Evolutionary conservation across 2,329 filamentous ascomycete species (phyloP).

Genomic region (Phymatotrichopsis omnivora): DNA sequence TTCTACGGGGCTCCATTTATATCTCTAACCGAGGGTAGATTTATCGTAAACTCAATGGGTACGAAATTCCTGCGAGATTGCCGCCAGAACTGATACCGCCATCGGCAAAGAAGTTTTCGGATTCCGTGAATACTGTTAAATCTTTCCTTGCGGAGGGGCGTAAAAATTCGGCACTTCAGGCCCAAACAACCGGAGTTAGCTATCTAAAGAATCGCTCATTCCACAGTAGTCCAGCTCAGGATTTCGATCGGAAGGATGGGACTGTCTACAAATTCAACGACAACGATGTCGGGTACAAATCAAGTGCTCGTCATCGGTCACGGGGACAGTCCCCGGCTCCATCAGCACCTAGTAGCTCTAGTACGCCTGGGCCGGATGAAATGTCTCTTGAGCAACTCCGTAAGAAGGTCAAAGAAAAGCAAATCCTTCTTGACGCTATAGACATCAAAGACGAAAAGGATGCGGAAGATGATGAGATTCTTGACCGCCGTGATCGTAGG

Average conservation of each 20-base stretch:
- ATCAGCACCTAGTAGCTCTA: slow-evolving; percentile 56
- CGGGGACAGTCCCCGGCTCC: slow-evolving; percentile 65
- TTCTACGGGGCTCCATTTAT: background rate
- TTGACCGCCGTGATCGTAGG: slow-evolving; percentile 80
- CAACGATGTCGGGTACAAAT: slow-evolving; percentile 82
- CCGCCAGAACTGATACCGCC: slow-evolving; percentile 89
- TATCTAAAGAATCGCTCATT: slow-evolving; percentile 96
- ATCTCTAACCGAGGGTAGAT: slow-evolving; percentile 42
- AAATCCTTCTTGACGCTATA: slow-evolving; percentile 87
- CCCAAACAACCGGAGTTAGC: slow-evolving; percentile 95
- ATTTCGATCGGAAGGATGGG: slow-evolving; percentile 70
- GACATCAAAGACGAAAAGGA: slow-evolving; percentile 91
- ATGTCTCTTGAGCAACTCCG: slow-evolving; percentile 74
- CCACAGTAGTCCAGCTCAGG: slow-evolving; percentile 42
- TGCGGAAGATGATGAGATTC: slow-evolving; percentile 78
- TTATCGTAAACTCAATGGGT: slow-evolving; percentile 92
- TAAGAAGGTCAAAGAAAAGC: slow-evolving; percentile 89
- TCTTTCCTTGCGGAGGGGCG: slow-evolving; percentile 78
- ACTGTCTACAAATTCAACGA: slow-evolving; percentile 97
- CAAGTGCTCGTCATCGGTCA: slow-evolving; percentile 75
- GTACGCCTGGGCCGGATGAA: slow-evolving; percentile 60
- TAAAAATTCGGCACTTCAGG: slow-evolving; percentile 76
- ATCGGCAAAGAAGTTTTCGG: slow-evolving; percentile 84
- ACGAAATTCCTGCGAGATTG: slow-evolving; percentile 76
- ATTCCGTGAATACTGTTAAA: slow-evolving; percentile 88